Base-by-base conservation (phyloP, 1,284 basidiomycete species). In the Tilletiaria anomala region DNA sequence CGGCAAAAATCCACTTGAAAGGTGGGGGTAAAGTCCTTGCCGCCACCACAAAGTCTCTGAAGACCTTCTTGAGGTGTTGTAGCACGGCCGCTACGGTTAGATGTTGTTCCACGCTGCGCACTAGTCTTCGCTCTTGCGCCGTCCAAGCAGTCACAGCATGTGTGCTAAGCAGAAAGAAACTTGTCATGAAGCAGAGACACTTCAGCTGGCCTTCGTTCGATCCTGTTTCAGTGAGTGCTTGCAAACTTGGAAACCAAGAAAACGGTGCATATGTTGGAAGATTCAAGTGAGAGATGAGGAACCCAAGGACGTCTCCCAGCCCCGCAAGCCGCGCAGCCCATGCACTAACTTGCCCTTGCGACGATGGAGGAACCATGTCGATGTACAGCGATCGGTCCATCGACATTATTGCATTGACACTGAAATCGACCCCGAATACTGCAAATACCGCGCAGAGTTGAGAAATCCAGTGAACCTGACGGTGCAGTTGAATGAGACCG, bases 401-500 rank as follows among this genome's bases (percentile, higher is more conserved):
- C 18, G 20, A 18, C 37, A 44, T 35, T 1, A 34, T 32, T 21
- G 80, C 86, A 61, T 96, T 96, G 50, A 96, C 82, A 19, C 79
- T 78, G 58, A 96, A 93, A 70, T 97, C 91, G 41, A 96, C 81
- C 26, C 80, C 73, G 59, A 84, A 93, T 39, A 97, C 83, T 2
- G 87, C 73, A 14, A 85, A 54, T 3, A 94, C 76, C 12, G 88
- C 91, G 8, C 93, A 72, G 51, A 73, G 76, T 37, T 89, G 77
- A 1, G 82, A 81, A 19, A 83, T 66, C 4, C 18, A 32, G 14
- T 22, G 18, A 3, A 16, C 26, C 38, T 39, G 47, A n/a, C 54
- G 55, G 39, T 54, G 37, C 2, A 38, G 38, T 4, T 42, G 18
- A 37, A 22, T 5, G n/a, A 5, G 10, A 41, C 14, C 4, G 32